phyloP scores from a whole-genome alignment of 1,284 basidiomycete species.

The Puccinia novopanici region DNA sequence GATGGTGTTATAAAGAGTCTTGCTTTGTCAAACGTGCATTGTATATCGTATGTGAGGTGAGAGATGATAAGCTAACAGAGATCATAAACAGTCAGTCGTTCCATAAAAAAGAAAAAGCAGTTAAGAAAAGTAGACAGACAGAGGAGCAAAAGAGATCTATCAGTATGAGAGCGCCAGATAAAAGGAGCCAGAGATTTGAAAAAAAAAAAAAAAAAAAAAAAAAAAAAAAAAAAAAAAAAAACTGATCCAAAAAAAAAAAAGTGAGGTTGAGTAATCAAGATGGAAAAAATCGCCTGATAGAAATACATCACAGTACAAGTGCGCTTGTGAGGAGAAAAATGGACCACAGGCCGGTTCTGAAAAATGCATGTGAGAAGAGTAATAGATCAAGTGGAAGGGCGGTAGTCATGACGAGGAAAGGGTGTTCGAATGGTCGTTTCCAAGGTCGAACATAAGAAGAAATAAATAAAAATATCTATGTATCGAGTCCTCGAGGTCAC shows the following conservation, averaged over 20 bases:
- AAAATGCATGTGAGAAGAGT: too few species aligned
- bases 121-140: background rate
- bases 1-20: too few species aligned
- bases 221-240: background rate
- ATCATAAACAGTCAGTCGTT: too few species aligned
- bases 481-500: background rate
- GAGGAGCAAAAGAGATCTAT: background rate
- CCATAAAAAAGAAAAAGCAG: background rate
- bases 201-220: background rate
- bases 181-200: background rate
- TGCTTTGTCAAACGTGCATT: too few species aligned
- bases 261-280: background rate
- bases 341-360: too few species aligned
- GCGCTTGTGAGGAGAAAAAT: background rate
- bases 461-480: background rate
- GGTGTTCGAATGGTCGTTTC: background rate
- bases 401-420: background rate
- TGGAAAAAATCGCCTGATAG: background rate
- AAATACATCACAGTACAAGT: too few species aligned
- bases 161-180: background rate
- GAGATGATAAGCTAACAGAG: too few species aligned
- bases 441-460: background rate
- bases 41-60: too few species aligned
- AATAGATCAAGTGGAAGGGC: too few species aligned
- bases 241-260: background rate